Conservation (phyloP, 164 flowering plant genomes). For the Berberis thunbergii region DNA sequence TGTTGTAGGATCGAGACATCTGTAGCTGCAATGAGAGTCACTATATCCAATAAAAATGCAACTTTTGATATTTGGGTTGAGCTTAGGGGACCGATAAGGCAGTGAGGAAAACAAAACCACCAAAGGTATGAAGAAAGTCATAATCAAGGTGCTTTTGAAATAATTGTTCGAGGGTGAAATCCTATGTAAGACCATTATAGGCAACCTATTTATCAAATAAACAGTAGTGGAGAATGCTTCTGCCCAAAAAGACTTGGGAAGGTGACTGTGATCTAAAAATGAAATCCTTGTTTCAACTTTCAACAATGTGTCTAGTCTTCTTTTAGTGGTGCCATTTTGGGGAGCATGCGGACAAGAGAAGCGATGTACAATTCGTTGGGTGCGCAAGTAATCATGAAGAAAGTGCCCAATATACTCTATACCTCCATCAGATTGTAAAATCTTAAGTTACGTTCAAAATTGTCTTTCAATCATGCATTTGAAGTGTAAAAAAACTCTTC, state of each 20-base stretch:
- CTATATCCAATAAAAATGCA: too few relatives aligned
- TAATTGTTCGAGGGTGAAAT: too few relatives aligned
- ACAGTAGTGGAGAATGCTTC: not conserved
- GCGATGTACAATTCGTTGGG: not conserved
- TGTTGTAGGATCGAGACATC: too few relatives aligned
- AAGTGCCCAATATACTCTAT: too few relatives aligned
- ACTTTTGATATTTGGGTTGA: not conserved
- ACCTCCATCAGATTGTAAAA: slow-evolving; percentile 1
- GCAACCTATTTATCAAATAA: not conserved
- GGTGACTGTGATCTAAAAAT: not conserved
- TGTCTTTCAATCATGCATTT: not conserved
- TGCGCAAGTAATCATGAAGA: not conserved
- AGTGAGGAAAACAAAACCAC: not conserved
- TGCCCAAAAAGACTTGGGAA: not conserved
- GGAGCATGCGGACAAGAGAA: not conserved
- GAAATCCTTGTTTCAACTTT: not conserved
- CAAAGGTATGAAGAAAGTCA: not conserved
- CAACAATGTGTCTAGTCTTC: not conserved
- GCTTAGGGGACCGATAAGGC: not conserved
- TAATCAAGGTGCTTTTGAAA: not conserved
- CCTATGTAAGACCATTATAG: not conserved
- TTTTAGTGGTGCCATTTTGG: not conserved
- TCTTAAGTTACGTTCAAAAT: not conserved
- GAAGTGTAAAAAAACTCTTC: not conserved
- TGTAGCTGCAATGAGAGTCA: too few relatives aligned